Evolutionary conservation across 1,284 basidiomycete species (phyloP).

Genomic region (Cryptococcus sp.): DNA sequence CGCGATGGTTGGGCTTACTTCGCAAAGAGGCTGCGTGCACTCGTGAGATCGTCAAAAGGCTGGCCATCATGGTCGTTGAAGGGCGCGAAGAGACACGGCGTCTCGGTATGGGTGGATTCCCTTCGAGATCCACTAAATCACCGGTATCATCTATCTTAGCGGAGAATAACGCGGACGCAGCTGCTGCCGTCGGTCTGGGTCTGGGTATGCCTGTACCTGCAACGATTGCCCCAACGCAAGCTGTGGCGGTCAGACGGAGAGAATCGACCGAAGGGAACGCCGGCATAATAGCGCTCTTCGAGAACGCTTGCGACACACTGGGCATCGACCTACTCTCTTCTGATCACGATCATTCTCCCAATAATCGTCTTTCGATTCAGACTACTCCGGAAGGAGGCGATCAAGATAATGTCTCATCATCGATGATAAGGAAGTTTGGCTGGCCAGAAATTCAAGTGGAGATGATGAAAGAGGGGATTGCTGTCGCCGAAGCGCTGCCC

Average conservation of each 20-base stretch:
- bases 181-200: constrained; percentile 54
- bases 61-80: constrained; percentile 73
- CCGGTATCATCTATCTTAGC: constrained; percentile 4
- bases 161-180: constrained; percentile 6
- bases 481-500: constrained; percentile 85
- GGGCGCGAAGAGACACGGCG: constrained; percentile 36
- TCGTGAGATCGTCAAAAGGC: constrained; percentile 76
- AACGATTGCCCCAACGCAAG: constrained; percentile 28
- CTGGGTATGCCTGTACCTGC: constrained; percentile 57
- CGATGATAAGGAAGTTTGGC: constrained; percentile 59
- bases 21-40: constrained; percentile 83
- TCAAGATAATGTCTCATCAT: constrained; percentile 6
- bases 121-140: constrained; percentile 1
- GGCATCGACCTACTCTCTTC: constrained; percentile 65
- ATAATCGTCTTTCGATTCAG: not conserved
- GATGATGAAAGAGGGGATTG: constrained; percentile 84
- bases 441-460: constrained; percentile 94
- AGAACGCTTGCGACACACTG: constrained; percentile 71
- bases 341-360: constrained; percentile 8
- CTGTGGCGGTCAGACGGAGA: constrained; percentile 67
- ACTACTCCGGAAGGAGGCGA: not conserved
- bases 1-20: constrained; percentile 73
- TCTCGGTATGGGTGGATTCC: constrained; percentile 17
- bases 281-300: constrained; percentile 71
- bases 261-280: constrained; percentile 76